These are phyloP conservation scores for Elsinoe necatrix DNA, from an alignment of 2,329 filamentous ascomycete species.

Conservation along the genomic window DNA sequence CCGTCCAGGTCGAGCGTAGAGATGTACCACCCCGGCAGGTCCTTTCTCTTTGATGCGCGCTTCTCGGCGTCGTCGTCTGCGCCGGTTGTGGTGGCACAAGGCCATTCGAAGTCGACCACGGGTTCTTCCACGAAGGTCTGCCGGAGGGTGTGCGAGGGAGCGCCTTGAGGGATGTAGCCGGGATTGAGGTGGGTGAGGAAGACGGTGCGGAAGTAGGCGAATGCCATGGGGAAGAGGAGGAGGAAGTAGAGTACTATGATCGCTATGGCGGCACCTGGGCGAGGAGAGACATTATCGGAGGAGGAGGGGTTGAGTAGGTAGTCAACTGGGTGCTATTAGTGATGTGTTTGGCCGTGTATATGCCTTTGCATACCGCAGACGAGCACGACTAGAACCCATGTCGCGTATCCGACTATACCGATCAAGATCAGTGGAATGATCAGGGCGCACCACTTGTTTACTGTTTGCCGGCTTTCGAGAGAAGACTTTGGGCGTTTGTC, in stretches of 20 bases:
- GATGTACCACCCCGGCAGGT: slow-evolving; percentile 20
- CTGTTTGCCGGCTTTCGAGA: slow-evolving; percentile 21
- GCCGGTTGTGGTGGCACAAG: slow-evolving; percentile 20
- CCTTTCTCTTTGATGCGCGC: slow-evolving; percentile 19
- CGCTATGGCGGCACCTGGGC: slow-evolving; percentile 53
- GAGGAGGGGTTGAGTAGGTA: slow-evolving; percentile 53
- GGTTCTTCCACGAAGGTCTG: slow-evolving; percentile 13
- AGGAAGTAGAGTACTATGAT: slow-evolving; percentile 67
- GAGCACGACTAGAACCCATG: slow-evolving; percentile 60
- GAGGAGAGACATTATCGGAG: slow-evolving; percentile 27
- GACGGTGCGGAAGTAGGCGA: slow-evolving; percentile 64
- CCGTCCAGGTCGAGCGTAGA: slow-evolving; percentile 22
- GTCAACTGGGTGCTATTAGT: slow-evolving; percentile 46
- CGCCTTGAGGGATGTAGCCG: slow-evolving; percentile 59
- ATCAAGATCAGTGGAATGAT: slow-evolving; percentile 63
- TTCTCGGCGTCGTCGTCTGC: slow-evolving; percentile 17
- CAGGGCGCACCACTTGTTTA: slow-evolving; percentile 53
- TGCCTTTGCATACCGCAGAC: slow-evolving; percentile 53
- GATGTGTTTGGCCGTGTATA: not conserved
- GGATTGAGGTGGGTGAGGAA: slow-evolving; percentile 60
- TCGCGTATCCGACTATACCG: slow-evolving; percentile 58
- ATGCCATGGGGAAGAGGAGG: slow-evolving; percentile 57
- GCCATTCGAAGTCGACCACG: slow-evolving; percentile 15
- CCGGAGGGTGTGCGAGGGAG: slow-evolving; percentile 15
- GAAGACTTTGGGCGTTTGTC: slow-evolving; percentile 13